Conservation (phyloP, 164 flowering plant species). For the Aristolochia californica region DNA sequence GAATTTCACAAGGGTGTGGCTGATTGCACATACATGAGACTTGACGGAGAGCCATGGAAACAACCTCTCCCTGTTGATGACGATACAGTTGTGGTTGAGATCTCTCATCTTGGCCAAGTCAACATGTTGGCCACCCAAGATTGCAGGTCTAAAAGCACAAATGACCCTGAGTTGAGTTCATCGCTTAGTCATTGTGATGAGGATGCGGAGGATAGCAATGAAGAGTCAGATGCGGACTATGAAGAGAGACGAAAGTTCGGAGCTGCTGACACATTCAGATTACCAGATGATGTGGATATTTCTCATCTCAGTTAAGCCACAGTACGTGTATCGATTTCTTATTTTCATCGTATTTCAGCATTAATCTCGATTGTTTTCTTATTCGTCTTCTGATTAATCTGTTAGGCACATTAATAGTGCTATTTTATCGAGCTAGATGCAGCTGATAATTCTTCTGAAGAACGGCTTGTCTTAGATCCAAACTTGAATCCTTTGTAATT, state of each 20-base stretch:
- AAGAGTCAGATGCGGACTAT: slow-evolving; percentile 17
- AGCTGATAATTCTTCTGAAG: not conserved
- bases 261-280: slow-evolving; percentile 78
- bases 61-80: slow-evolving; percentile 82
- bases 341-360: not conserved
- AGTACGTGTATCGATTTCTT: not conserved
- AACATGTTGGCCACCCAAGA: slow-evolving; percentile 63
- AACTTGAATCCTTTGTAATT: no score
- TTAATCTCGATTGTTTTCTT: not conserved
- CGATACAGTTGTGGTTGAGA: slow-evolving; percentile 66
- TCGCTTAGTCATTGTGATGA: slow-evolving; percentile 16
- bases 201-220: slow-evolving; percentile 31
- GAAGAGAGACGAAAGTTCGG: slow-evolving; percentile 77
- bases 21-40: slow-evolving; percentile 75
- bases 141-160: slow-evolving; percentile 47
- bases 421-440: not conserved
- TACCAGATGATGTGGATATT: slow-evolving; percentile 64
- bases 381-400: not conserved
- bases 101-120: slow-evolving; percentile 71
- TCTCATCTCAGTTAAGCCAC: slow-evolving; percentile 45
- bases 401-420: not conserved
- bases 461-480: no score
- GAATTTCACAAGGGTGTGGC: slow-evolving; percentile 74
- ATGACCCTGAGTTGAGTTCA: slow-evolving; percentile 29
- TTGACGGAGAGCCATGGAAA: slow-evolving; percentile 98